Evolutionary conservation across 2,329 filamentous ascomycete genomes (phyloP), one percentile per base, ranked within the genome.

Genomic region (Colletotrichum salicis): DNA sequence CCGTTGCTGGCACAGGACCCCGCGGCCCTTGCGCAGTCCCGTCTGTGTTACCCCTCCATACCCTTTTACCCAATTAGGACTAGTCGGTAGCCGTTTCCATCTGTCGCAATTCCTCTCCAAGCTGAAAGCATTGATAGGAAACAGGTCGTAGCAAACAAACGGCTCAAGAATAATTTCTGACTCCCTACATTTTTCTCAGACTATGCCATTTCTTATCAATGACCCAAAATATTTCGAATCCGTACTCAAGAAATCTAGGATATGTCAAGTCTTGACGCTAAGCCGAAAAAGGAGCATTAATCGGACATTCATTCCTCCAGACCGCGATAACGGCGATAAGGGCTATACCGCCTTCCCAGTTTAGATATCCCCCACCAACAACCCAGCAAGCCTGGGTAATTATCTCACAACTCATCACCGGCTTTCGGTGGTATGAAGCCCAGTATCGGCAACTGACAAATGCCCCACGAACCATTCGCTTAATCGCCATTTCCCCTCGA

Each of bases 241-340:
- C 7, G 19, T 11, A 19, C 10, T n/a, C 19, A n/a, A 11, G 19
- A 0, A 48, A n/a, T n/a, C n/a, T n/a, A n/a, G 19, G 41, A 48
- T 10, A 48, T n/a, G 41, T 48, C 19, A 1, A 1, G 0, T 0
- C 4, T 48, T 4, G 5, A 33, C 37, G 37, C 45, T 62, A 68
- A 68, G 35, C 45, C 48, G 19, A 12, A 22, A 29, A 33, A n/a
- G 51, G 41, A 33, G 35, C 31, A 19, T 51, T 29, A 29, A 58
- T 55, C 70, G 70, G 70, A 59, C 27, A 22, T 64, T 70, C 55
- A 60, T 70, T 64, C 35, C 55, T 70, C 66, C 70, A 72, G 45
- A 33, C 33, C 41, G 55, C 55, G 70, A 74, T 73, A 71, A 73
- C 6, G 4, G 24, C 27, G 70, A 74, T 73, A 71, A 67, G 29